Percentiles rank a stretch among this genome's conserved stretches.
phyloP scores from a whole-genome alignment of 805 yeast species.

The Teunomyces funiuensis region DNA sequence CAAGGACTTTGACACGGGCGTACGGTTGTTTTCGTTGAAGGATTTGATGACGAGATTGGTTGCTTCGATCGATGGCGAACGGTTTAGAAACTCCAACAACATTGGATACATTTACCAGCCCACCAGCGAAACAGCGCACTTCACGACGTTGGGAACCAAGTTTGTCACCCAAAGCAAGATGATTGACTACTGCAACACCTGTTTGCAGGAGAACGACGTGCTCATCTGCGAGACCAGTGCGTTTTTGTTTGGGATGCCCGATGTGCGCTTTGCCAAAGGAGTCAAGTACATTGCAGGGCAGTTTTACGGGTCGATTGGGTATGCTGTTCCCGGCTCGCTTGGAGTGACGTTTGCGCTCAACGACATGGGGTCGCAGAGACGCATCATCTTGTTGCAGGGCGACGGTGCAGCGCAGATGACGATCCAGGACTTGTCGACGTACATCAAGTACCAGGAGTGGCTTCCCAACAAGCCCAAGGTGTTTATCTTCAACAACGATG shows the following conservation, averaged over 20 bases:
- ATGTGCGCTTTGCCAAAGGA: constrained; percentile 57
- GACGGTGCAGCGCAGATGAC: constrained; percentile 97
- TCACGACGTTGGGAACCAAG: constrained; percentile 8
- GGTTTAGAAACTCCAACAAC: constrained; percentile 11
- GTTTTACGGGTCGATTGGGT: constrained; percentile 84
- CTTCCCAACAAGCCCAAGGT: constrained; percentile 58
- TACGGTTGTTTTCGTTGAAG: constrained; percentile 26
- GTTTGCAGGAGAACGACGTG: constrained; percentile 61
- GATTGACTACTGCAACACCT: constrained; percentile 31
- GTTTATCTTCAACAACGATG: constrained; percentile 77
- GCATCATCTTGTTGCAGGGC: constrained; percentile 77
- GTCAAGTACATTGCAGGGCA: constrained; percentile 60
- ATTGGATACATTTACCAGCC: constrained; percentile 17
- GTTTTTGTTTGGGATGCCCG: constrained; percentile 74
- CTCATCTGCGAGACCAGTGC: constrained; percentile 84
- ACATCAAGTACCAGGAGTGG: constrained; percentile 46
- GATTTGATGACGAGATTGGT: constrained; percentile 36
- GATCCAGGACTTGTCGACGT: constrained; percentile 74
- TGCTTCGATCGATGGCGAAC: background rate
- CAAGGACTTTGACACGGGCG: constrained; percentile 22
- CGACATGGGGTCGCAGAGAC: constrained; percentile 49
- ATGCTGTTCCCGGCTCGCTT: constrained; percentile 80
- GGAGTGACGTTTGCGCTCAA: constrained; percentile 76
- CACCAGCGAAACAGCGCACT: constrained; percentile 2
- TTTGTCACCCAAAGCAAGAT: constrained; percentile 33